Conservation (phyloP, 2,329 filamentous ascomycete species). For the Xylariaceae sp. region DNA sequence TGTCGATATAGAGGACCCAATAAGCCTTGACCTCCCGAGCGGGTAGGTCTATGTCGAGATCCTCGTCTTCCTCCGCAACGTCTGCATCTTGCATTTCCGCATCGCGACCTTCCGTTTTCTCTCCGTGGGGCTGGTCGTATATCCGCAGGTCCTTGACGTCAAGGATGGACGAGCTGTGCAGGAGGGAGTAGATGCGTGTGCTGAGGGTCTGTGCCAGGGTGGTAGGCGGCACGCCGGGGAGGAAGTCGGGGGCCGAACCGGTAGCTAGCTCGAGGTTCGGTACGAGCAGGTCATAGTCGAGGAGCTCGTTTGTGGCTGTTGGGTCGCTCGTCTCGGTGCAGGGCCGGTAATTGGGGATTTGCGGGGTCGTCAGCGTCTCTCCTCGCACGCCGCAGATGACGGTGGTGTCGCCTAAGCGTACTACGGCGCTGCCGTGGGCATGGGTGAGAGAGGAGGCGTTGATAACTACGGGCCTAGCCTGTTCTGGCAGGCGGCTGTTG, state of each 20-base stretch:
- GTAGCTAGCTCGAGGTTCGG: conserved; percentile 92
- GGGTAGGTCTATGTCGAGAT: conserved; percentile 22
- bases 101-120: conserved; percentile 19
- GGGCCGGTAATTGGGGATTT: conserved; percentile 64
- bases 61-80: conserved; percentile 13
- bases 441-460: conserved; percentile 84
- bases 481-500: conserved; percentile 68
- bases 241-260: conserved; percentile 77
- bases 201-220: conserved; percentile 79
- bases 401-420: conserved; percentile 82
- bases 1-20: conserved; percentile 91
- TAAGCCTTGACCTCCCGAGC: conserved; percentile 64
- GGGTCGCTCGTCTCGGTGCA: conserved; percentile 34
- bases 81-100: conserved; percentile 33
- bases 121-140: conserved; percentile 37
- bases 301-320: conserved; percentile 42
- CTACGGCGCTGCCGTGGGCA: conserved; percentile 82
- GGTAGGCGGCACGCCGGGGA: conserved; percentile 77
- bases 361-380: conserved; percentile 71
- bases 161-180: conserved; percentile 67
- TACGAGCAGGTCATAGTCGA: conserved; percentile 69
- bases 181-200: conserved; percentile 69
- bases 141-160: conserved; percentile 66
- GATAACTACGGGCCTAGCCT: conserved; percentile 67
- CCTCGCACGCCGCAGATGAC: conserved; percentile 90